Base-by-base conservation (phyloP, 2,329 filamentous ascomycete species). In the Stagonosporopsis tanaceti region DNA sequence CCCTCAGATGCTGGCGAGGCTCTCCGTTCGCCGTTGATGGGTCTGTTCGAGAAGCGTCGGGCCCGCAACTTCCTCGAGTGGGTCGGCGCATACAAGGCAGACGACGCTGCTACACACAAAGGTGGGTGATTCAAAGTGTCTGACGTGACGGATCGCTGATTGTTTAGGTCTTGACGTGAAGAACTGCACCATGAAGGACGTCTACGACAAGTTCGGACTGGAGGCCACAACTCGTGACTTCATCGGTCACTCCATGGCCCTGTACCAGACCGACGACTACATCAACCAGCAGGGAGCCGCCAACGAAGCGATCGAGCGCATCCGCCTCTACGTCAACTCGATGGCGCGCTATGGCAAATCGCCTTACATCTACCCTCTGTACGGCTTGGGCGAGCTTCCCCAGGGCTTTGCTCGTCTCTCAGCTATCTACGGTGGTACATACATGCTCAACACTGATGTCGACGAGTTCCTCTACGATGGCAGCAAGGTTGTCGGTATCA, bases 281-380 rank as follows among this genome's bases (percentile, higher is more conserved):
- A 89, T 96, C 73, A 87, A 84, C 65, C 78, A 84, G 63, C 80
- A 84, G 47, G 93, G 93, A 64, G 82, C 83, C 73, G 92, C 93
- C 41, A 88, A 90, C 68, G 93, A 97, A 76, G 88, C 91, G 54
- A 91, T 99, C 69, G 87, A 94, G 79, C 92, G 94, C 70, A 97
- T 99, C 77, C 88, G 92, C 66, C 85, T 99, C 44, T 99, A 99
- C 79, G 96, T 94, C 69, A 97, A 97, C 85, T 97, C 93, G 28
- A 96, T 99, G 80, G 92, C 93, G 50, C 88, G 94, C 63, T 98
- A 98, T 80, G 95, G 95, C 80, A 98, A 97, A 81, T 98, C 93
- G 12, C 96, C 95, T 42, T 99, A 98, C 84, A 98, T 99, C 82
- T 99, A 99, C 84, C 96, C 95, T 46, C 88, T 98, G 30, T 99